Evolutionary conservation across 1,284 basidiomycete species (phyloP).

Genomic region (Chondrostereum purpureum): DNA sequence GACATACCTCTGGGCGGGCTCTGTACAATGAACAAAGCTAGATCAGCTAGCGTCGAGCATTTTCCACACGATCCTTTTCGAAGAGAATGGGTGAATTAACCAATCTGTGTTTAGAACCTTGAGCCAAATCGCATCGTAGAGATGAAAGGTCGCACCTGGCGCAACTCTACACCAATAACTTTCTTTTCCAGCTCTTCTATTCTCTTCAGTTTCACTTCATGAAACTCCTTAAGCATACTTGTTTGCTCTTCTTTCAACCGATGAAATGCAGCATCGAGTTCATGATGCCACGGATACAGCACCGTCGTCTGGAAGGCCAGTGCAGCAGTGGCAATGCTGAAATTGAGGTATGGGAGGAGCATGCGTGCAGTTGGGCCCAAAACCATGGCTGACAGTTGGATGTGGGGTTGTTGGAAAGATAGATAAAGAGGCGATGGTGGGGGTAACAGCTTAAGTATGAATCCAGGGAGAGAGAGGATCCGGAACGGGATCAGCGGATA

Average conservation of each 20-base stretch:
- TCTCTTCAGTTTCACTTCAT: conserved; percentile 16
- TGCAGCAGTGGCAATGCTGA: conserved; percentile 18
- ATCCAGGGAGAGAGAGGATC: neutral
- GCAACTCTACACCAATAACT: conserved; percentile 1
- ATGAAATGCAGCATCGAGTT: conserved; percentile 19
- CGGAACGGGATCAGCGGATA: neutral
- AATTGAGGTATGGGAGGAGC: conserved; percentile 21
- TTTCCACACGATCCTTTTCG: neutral
- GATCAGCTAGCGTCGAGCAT: neutral
- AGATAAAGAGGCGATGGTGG: conserved; percentile 3
- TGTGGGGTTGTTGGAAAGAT: conserved; percentile 2
- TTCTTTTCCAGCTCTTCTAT: conserved; percentile 15
- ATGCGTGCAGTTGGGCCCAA: conserved; percentile 15
- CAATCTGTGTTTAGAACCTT: conserved; percentile 2
- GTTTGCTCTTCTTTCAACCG: conserved; percentile 18
- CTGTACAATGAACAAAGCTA: too few relatives aligned
- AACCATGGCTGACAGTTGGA: too few relatives aligned
- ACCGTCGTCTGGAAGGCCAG: conserved; percentile 22
- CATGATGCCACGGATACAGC: conserved; percentile 22
- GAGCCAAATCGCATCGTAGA: conserved; percentile 1
- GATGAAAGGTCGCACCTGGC: conserved; percentile 10
- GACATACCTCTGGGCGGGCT: too few relatives aligned
- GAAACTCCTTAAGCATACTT: conserved; percentile 16
- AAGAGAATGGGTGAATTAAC: too few relatives aligned
- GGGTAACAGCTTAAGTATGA: too few relatives aligned